phyloP scores from a whole-genome alignment of 2,329 filamentous ascomycete species.

The Beauveria rudraprayagi region DNA sequence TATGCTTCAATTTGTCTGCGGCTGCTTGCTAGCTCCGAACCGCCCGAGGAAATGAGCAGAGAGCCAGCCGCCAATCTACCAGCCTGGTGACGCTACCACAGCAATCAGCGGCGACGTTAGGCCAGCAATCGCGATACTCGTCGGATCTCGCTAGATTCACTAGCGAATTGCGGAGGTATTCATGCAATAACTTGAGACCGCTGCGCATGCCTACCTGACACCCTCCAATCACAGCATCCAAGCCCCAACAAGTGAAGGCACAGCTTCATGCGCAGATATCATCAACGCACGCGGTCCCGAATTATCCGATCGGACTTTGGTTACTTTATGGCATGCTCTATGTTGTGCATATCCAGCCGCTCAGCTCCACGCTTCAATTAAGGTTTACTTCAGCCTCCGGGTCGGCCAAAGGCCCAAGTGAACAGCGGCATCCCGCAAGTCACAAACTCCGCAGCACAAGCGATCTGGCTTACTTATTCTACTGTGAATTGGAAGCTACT shows the following conservation, averaged over 20 bases:
- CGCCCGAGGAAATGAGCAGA: not conserved
- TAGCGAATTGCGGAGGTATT: not conserved
- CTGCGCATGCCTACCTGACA: not conserved
- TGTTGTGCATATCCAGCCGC: not conserved
- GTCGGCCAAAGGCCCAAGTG: not conserved
- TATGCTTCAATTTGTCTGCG: not conserved
- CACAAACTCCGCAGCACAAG: no score
- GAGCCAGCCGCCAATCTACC: not conserved
- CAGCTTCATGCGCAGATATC: not conserved
- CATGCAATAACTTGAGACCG: no score
- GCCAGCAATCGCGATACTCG: not conserved
- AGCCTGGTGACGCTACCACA: not conserved
- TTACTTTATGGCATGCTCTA: not conserved
- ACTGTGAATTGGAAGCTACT: not conserved
- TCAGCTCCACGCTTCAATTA: not conserved
- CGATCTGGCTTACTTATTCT: not conserved
- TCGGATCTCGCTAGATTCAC: not conserved
- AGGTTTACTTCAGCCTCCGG: not conserved
- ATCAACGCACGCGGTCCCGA: not conserved
- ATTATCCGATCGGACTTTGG: not conserved
- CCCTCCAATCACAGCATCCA: not conserved
- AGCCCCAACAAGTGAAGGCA: not conserved
- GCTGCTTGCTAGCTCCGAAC: not conserved
- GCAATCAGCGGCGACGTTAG: not conserved
- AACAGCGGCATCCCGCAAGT: not conserved